Evolutionary conservation across 331 rosid species (phyloP).

Genomic region (Ulmus americana): DNA sequence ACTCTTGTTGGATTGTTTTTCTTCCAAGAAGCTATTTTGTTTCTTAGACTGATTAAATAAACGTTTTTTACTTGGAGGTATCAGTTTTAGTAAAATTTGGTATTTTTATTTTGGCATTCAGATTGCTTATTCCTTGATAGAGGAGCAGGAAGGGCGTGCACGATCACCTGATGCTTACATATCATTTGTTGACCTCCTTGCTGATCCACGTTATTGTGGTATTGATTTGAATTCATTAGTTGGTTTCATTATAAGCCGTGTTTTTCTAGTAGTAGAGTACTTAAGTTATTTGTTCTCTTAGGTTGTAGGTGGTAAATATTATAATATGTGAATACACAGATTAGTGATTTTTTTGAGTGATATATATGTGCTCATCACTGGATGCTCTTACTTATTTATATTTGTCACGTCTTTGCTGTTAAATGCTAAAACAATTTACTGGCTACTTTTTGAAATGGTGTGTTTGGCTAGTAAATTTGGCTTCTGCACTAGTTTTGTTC

Average conservation of each 20-base stretch:
- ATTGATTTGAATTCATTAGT: constrained; percentile 33
- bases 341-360: too few species aligned
- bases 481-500: constrained; percentile 18
- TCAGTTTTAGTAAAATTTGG: constrained; percentile 12
- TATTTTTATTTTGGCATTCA: constrained; percentile 26
- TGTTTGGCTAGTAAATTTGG: constrained; percentile 6
- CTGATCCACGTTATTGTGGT: constrained; percentile 96
- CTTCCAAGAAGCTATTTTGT: not conserved
- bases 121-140: constrained; percentile 86
- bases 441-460: not conserved
- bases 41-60: not conserved
- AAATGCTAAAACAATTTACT: constrained; percentile 3
- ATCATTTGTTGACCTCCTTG: constrained; percentile 93
- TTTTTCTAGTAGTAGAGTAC: not conserved
- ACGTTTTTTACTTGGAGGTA: constrained; percentile 1
- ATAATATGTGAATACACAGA: not conserved
- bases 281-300: constrained; percentile 23
- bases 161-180: constrained; percentile 57
- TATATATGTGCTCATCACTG: not conserved
- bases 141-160: constrained; percentile 88
- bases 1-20: not conserved
- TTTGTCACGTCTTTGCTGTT: not conserved
- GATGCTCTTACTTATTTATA: not conserved
- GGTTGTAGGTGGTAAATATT: constrained; percentile 10
- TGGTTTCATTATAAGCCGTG: constrained; percentile 20